These are phyloP conservation scores for Coemansia sp. DNA, from an alignment of 192 early-diverging fungal species.

Conservation along the genomic window DNA sequence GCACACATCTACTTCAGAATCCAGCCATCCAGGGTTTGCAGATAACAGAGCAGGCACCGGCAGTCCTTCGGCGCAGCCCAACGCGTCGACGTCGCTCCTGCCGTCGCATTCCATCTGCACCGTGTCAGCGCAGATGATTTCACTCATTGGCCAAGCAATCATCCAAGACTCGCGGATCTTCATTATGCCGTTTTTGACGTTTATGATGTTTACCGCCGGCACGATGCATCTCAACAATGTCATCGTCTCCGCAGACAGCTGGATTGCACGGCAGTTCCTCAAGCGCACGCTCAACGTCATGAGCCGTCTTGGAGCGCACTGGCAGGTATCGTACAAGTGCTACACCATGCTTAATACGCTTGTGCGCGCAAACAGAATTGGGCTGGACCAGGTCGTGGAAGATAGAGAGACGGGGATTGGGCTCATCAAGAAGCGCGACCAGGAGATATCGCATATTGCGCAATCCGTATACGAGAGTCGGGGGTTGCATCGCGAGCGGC, in stretches of 20 bases:
- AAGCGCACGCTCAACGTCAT: slow-evolving; percentile 52
- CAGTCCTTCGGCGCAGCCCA: background rate
- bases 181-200: slow-evolving; percentile 53
- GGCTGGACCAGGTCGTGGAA: slow-evolving; percentile 31
- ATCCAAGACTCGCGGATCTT: slow-evolving; percentile 44
- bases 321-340: slow-evolving; percentile 53
- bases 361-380: slow-evolving; percentile 44
- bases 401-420: slow-evolving; percentile 19
- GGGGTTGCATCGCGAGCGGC: slow-evolving; percentile 8
- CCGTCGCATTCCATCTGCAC: slow-evolving; percentile 52
- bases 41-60: background rate
- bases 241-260: slow-evolving; percentile 47
- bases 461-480: slow-evolving; percentile 35
- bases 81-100: slow-evolving; percentile 18
- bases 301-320: slow-evolving; percentile 49
- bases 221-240: slow-evolving; percentile 53
- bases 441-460: slow-evolving; percentile 24
- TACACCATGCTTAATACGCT: slow-evolving; percentile 51
- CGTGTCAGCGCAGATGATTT: slow-evolving; percentile 51
- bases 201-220: slow-evolving; percentile 52
- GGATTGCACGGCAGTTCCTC: slow-evolving; percentile 48
- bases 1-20: background rate
- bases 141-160: slow-evolving; percentile 41
- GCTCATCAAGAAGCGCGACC: slow-evolving; percentile 29
- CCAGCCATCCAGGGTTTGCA: background rate